A percentile compares a stretch with the other conserved stretches of the same genome.
These are phyloP conservation scores for Mucor saturninus DNA, from an alignment of 371 early-diverging fungal genomes.

Conservation along the genomic window DNA sequence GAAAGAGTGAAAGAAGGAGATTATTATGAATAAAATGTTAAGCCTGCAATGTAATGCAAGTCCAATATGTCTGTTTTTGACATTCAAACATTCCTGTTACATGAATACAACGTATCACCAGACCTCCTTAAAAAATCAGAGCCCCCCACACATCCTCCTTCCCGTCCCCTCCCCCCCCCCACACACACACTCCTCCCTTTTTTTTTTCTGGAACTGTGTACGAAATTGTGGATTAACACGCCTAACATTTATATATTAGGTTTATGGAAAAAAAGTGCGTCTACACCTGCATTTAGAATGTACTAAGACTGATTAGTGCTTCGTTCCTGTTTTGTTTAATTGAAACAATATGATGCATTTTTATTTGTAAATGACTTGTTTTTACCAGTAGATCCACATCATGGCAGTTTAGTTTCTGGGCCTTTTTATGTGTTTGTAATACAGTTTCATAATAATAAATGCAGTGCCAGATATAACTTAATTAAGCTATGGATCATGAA, in stretches of 20 bases:
- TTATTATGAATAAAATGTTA: conserved; percentile 1
- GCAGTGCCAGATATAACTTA: background rate
- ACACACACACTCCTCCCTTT: background rate
- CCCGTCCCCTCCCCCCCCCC: too few species aligned
- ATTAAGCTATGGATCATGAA: background rate
- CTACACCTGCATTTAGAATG: too few species aligned
- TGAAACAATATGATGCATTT: conserved; percentile 4
- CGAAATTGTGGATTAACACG: too few species aligned
- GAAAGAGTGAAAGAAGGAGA: conserved; percentile 9
- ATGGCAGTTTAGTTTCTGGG: background rate
- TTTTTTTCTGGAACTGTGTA: conserved; percentile 1
- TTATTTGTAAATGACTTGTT: background rate
- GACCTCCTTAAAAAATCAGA: conserved; percentile 16
- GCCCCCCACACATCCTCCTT: background rate
- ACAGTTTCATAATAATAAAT: conserved; percentile 3
- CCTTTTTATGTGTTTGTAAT: background rate
- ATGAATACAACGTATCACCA: conserved; percentile 8
- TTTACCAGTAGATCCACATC: background rate
- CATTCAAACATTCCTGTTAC: conserved; percentile 26
- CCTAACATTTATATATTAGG: too few species aligned
- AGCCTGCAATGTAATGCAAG: conserved; percentile 17
- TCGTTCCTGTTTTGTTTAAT: background rate
- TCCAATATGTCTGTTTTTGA: conserved; percentile 24
- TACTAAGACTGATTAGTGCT: background rate
- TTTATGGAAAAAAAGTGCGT: background rate